phyloP scores from a whole-genome alignment of 257 asterid species.

The Solanum habrochaites region DNA sequence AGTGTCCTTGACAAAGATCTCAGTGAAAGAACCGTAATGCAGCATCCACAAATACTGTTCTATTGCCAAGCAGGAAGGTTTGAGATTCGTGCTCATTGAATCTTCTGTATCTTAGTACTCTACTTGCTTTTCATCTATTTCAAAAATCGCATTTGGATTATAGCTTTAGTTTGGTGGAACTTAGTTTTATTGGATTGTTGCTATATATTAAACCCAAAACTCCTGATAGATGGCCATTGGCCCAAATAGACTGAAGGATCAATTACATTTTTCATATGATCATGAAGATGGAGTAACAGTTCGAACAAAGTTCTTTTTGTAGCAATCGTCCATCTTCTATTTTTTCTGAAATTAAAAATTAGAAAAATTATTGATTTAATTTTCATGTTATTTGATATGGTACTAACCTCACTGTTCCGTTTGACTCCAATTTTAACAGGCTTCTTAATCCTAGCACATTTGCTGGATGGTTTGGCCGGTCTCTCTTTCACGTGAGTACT shows the following conservation, averaged over 20 bases:
- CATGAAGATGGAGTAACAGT: background rate
- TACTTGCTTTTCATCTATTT: constrained; percentile 1
- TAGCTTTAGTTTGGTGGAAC: constrained; percentile 3
- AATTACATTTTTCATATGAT: background rate
- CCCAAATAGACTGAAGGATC: background rate
- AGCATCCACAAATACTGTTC: constrained; percentile 90
- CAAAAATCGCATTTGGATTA: background rate
- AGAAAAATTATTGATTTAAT: background rate
- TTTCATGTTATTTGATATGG: constrained; percentile 5
- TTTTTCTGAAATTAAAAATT: background rate
- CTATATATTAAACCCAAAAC: background rate
- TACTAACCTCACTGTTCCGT: background rate
- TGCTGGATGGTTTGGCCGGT: constrained; percentile 99
- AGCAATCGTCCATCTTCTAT: background rate
- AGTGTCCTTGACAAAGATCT: constrained; percentile 96
- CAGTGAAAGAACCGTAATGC: constrained; percentile 87
- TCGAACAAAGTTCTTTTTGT: background rate
- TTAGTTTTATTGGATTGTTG: background rate
- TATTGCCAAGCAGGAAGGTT: constrained; percentile 99
- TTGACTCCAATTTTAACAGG: constrained; percentile 36
- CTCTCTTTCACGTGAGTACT: constrained; percentile 92
- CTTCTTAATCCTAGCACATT: constrained; percentile 99
- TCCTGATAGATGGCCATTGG: background rate
- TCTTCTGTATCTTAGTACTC: constrained; percentile 6
- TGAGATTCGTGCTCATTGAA: background rate